Percentiles rank a stretch among this genome's conserved stretches.
phyloP scores from a whole-genome alignment of 2,329 filamentous ascomycete species.

The Nigrospora osmanthi region DNA sequence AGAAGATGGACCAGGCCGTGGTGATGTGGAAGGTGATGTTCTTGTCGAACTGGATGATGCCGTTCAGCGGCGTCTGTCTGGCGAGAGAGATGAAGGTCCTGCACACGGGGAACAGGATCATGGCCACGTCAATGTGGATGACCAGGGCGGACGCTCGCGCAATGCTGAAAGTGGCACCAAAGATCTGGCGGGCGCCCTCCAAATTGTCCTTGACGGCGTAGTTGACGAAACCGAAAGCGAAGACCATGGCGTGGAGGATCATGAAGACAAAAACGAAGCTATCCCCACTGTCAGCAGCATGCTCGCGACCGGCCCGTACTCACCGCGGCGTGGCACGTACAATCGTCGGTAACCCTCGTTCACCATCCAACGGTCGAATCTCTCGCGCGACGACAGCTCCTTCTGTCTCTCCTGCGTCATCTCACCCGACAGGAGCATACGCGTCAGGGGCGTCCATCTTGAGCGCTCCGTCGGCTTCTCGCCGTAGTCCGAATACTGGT shows the following conservation, averaged over 20 bases:
- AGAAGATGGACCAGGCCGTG: slow-evolving; percentile 80
- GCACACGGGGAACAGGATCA: slow-evolving; percentile 77
- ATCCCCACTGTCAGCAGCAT: slow-evolving; percentile 35
- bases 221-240: slow-evolving; percentile 72
- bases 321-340: slow-evolving; percentile 39
- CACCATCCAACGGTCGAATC: slow-evolving; percentile 81
- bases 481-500: slow-evolving; percentile 20
- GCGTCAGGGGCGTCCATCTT: slow-evolving; percentile 74
- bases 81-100: slow-evolving; percentile 75
- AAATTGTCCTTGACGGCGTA: slow-evolving; percentile 73
- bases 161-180: slow-evolving; percentile 70
- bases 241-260: slow-evolving; percentile 66
- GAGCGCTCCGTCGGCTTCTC: slow-evolving; percentile 58
- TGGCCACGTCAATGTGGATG: slow-evolving; percentile 73
- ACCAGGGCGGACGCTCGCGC: slow-evolving; percentile 69
- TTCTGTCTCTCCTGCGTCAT: slow-evolving; percentile 69
- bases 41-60: slow-evolving; percentile 83
- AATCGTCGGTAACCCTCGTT: slow-evolving; percentile 79
- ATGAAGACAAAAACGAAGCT: slow-evolving; percentile 64
- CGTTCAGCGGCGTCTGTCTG: slow-evolving; percentile 74
- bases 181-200: slow-evolving; percentile 54
- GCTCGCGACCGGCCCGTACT: slow-evolving; percentile 7
- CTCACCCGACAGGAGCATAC: slow-evolving; percentile 76
- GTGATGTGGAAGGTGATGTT: slow-evolving; percentile 84
- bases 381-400: slow-evolving; percentile 60